These are phyloP conservation scores for Blechomonas ayalai DNA, from an alignment of 208 protist genomes.

Conservation along the genomic window DNA sequence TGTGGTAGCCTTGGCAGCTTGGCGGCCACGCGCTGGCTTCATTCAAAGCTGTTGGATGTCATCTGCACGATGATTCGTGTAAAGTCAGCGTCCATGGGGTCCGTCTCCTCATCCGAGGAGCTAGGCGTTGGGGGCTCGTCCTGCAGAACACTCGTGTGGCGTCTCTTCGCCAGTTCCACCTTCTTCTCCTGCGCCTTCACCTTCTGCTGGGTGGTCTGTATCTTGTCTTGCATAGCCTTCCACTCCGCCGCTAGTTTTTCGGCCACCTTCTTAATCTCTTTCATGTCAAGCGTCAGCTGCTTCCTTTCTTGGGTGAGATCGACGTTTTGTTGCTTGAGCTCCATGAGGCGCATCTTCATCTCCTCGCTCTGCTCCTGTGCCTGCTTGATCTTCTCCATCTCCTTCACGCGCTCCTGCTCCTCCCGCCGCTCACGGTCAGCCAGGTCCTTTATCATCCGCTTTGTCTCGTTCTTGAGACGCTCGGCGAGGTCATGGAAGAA, in stretches of 20 bases:
- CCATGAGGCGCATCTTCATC: constrained; percentile 52
- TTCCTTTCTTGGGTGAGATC: constrained; percentile 53
- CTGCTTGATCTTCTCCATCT: constrained; percentile 68
- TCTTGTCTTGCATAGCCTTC: constrained; percentile 34
- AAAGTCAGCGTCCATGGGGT: constrained; percentile 42
- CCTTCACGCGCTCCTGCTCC: constrained; percentile 69
- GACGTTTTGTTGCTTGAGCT: constrained; percentile 49
- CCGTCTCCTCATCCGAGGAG: constrained; percentile 20
- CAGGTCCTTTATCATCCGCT: constrained; percentile 63
- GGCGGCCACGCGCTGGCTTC: too few relatives aligned
- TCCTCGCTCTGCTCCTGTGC: constrained; percentile 68
- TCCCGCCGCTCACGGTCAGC: constrained; percentile 68
- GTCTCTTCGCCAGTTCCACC: constrained; percentile 25
- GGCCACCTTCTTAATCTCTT: constrained; percentile 48
- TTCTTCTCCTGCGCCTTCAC: constrained; percentile 57
- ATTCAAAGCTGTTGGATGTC: too few relatives aligned
- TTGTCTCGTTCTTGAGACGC: constrained; percentile 58
- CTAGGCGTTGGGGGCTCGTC: constrained; percentile 40
- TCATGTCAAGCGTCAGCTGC: constrained; percentile 41
- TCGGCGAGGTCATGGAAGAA: constrained; percentile 68
- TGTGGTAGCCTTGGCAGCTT: too few relatives aligned
- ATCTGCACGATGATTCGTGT: constrained; percentile 45
- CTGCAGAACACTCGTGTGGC: constrained; percentile 22
- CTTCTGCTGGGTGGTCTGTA: constrained; percentile 41
- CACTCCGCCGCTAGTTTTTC: constrained; percentile 54